Evolutionary conservation across 2,329 filamentous ascomycete genomes (phyloP), one percentile per base, ranked within the genome.

Genomic region (Pseudogymnoascus sp.): DNA sequence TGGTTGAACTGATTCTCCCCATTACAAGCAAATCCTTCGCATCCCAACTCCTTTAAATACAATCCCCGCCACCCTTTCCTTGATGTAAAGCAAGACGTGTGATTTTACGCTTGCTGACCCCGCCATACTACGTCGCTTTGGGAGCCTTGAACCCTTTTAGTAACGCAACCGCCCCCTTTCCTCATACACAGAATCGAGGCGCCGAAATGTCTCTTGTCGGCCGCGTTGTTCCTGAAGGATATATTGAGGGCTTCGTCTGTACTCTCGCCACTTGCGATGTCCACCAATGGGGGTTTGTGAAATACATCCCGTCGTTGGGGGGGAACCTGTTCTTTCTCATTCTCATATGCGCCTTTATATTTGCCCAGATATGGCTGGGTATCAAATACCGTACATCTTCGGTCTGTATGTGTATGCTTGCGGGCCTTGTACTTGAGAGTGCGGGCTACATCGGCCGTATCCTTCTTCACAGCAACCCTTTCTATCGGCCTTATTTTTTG

Each of bases 361-460:
- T 83, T 4, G 69, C 76, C 18, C 82, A 86, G 59, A 59, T 83
- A 23, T 73, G 71, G 1, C 71, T 83, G 5, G 81, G 82, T 5
- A 70, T 81, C 60, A 75, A 74, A 62, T 81, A 79, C 70, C 77
- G 77, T 63, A 82, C 83, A 65, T 84, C 81, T 78, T 81, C 81
- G 1, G 85, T 83, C 72, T 74, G 76, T 63, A 65, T 79, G 9
- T 77, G 79, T 59, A 80, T 88, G 74, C 63, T 76, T 0, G 71
- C 81, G 0, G 85, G 85, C 4, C 75, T 81, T 21, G 33, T 78
- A 35, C 75, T 76, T 41, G 85, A 88, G 71, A 71, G 84, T 23
- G 71, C 82, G 1, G 84, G 84, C 8, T 86, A 86, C 67, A 74
- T 77, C 9, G 83, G 81, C 2, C 78, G 83, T 21, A 69, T 86